These are phyloP conservation scores for Globisporangium middletonii DNA, from an alignment of 352 stramenopile species.

Conservation along the genomic window DNA sequence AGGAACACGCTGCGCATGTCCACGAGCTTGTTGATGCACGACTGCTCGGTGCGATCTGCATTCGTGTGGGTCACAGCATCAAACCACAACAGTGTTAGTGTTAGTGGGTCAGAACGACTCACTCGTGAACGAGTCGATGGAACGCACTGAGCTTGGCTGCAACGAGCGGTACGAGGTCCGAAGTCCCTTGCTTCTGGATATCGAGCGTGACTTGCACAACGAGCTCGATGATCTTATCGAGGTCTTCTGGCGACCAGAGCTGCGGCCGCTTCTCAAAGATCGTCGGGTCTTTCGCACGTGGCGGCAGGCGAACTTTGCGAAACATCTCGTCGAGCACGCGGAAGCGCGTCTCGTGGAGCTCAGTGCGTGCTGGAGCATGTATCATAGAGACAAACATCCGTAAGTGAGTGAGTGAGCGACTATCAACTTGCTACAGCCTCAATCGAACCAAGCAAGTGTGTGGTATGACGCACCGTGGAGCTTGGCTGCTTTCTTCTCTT, in stretches of 20 bases:
- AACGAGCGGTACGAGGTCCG: slow-evolving; percentile 27
- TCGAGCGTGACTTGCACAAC: slow-evolving; percentile 58
- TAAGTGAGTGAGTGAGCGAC: too few species aligned
- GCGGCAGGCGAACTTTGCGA: slow-evolving; percentile 28
- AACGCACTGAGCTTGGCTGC: slow-evolving; percentile 19
- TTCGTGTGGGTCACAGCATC: background rate
- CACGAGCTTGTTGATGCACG: slow-evolving; percentile 48
- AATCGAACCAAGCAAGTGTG: too few species aligned
- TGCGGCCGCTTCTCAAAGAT: slow-evolving; percentile 28
- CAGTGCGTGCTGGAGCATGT: slow-evolving; percentile 11
- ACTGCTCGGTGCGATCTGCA: slow-evolving; percentile 42
- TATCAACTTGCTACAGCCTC: background rate
- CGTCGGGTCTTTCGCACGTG: slow-evolving; percentile 15
- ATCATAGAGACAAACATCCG: too few species aligned
- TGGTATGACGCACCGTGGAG: slow-evolving; percentile 1
- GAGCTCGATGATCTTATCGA: slow-evolving; percentile 47
- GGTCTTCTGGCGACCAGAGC: slow-evolving; percentile 51
- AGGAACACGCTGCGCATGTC: slow-evolving; percentile 49
- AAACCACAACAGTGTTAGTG: too few species aligned
- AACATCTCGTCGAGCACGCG: slow-evolving; percentile 46
- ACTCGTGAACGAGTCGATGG: background rate
- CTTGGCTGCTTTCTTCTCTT: slow-evolving; percentile 23
- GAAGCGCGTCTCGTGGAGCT: slow-evolving; percentile 25
- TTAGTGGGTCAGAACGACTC: background rate
- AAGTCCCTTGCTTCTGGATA: slow-evolving; percentile 43